Percentiles rank a stretch among this genome's conserved stretches.
Evolutionary conservation across 2,329 filamentous ascomycete genomes (phyloP).

Genomic region (Fusarium sp.): DNA sequence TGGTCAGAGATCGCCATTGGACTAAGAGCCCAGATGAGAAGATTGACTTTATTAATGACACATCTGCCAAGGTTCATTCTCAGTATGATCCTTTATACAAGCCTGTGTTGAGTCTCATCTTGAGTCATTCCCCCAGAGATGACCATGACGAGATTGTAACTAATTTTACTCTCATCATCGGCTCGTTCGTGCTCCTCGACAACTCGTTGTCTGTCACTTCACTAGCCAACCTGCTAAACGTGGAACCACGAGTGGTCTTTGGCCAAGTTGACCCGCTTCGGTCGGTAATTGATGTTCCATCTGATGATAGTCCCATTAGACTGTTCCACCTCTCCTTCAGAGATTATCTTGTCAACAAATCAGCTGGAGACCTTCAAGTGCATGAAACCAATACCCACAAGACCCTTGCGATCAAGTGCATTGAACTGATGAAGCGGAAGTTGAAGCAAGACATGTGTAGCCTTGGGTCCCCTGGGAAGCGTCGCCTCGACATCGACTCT

Average conservation of each 20-base stretch:
- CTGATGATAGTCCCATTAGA: neutral
- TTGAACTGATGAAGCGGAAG: slow-evolving; percentile 39
- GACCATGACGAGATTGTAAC: fast-evolving
- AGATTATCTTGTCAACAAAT: slow-evolving; percentile 50
- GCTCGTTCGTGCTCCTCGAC: slow-evolving; percentile 40
- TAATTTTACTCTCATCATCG: slow-evolving; percentile 24
- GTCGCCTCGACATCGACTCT: fast-evolving
- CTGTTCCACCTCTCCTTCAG: slow-evolving; percentile 53
- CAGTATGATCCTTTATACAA: neutral
- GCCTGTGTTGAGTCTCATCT: neutral
- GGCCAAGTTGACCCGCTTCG: neutral
- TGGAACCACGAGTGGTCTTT: neutral
- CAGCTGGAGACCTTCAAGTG: slow-evolving; percentile 32
- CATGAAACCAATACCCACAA: slow-evolving; percentile 40
- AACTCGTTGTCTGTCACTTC: slow-evolving; percentile 28
- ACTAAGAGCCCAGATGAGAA: neutral
- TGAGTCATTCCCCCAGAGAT: neutral
- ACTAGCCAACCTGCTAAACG: slow-evolving; percentile 8
- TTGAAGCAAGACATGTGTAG: slow-evolving; percentile 53
- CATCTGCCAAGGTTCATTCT: neutral
- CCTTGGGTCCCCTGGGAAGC: slow-evolving; percentile 11
- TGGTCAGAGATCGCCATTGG: neutral
- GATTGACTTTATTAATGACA: neutral
- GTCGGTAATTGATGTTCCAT: slow-evolving; percentile 3
- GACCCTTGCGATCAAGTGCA: slow-evolving; percentile 25